These are phyloP conservation scores for Colletotrichum cuscutae DNA, from an alignment of 2,329 filamentous ascomycete species.

Conservation along the genomic window DNA sequence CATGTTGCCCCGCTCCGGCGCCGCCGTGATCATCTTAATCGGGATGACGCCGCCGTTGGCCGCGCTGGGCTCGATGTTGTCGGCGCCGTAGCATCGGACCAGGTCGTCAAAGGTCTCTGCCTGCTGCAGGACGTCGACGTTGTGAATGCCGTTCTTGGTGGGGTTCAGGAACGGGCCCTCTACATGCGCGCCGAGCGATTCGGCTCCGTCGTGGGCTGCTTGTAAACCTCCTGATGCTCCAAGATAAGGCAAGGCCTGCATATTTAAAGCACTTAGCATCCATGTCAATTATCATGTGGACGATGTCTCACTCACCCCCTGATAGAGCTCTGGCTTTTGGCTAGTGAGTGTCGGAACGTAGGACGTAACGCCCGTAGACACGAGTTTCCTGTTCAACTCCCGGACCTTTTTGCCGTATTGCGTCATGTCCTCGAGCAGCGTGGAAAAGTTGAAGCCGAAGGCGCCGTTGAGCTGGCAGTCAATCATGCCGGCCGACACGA, in stretches of 20 bases:
- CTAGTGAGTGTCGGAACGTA: constrained; percentile 89
- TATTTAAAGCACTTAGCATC: constrained; percentile 7
- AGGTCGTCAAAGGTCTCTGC: constrained; percentile 74
- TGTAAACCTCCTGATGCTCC: constrained; percentile 74
- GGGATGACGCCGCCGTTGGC: constrained; percentile 46
- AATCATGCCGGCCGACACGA: constrained; percentile 87
- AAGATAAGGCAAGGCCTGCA: constrained; percentile 76
- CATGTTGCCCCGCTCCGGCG: constrained; percentile 83
- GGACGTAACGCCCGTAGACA: constrained; percentile 85
- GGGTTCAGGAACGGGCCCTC: constrained; percentile 90
- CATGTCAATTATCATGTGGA: too few relatives aligned
- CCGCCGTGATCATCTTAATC: constrained; percentile 86
- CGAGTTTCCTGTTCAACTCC: constrained; percentile 76
- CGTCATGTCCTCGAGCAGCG: constrained; percentile 73
- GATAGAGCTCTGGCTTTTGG: constrained; percentile 83
- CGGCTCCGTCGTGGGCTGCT: constrained; percentile 75
- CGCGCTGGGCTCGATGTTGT: constrained; percentile 66
- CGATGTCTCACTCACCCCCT: constrained; percentile 61
- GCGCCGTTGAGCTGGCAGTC: constrained; percentile 93
- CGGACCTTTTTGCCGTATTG: constrained; percentile 79
- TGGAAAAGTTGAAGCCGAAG: constrained; percentile 92
- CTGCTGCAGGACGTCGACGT: constrained; percentile 74
- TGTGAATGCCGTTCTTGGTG: constrained; percentile 88
- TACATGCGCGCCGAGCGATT: constrained; percentile 89
- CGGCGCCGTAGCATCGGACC: constrained; percentile 75